These are phyloP conservation scores for Chiua sp. DNA, from an alignment of 1,284 basidiomycete species.

Conservation along the genomic window DNA sequence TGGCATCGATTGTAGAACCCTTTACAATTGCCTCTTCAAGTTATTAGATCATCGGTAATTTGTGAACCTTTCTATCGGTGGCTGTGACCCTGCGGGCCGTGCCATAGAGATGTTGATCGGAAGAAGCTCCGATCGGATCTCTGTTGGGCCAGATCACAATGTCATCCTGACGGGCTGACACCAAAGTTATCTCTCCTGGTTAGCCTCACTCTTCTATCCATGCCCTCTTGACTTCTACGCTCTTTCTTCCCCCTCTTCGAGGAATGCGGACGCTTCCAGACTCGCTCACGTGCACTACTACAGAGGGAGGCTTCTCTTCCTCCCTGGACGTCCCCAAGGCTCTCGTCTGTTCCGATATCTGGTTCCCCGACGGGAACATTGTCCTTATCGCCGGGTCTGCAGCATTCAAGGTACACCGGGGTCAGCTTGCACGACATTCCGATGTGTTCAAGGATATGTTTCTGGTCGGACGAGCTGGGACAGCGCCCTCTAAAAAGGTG, in stretches of 20 bases:
- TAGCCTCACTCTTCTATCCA: conserved; percentile 21
- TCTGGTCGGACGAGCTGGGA: conserved; percentile 50
- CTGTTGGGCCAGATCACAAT: conserved; percentile 11
- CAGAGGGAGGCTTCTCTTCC: conserved; percentile 2
- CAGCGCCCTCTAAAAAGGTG: background rate
- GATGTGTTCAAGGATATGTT: conserved; percentile 72
- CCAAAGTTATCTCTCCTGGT: conserved; percentile 6
- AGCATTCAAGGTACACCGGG: conserved; percentile 74
- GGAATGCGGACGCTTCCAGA: conserved; percentile 30
- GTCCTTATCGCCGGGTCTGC: conserved; percentile 59
- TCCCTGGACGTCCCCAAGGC: conserved; percentile 24
- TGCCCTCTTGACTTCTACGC: background rate
- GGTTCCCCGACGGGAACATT: conserved; percentile 75
- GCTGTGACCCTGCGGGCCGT: too few species aligned
- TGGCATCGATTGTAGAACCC: too few species aligned
- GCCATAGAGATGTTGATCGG: background rate
- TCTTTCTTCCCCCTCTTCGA: background rate
- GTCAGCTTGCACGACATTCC: conserved; percentile 72
- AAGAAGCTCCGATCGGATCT: conserved; percentile 9
- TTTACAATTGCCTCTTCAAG: too few species aligned
- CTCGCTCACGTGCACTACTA: conserved; percentile 31
- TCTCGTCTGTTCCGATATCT: conserved; percentile 59
- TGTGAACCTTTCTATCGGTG: too few species aligned
- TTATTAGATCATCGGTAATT: too few species aligned
- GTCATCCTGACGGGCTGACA: conserved; percentile 17